Percentiles rank a stretch among this genome's conserved stretches.
Conservation (phyloP, 345 rosid genomes). For the Melaleuca alternifolia region DNA sequence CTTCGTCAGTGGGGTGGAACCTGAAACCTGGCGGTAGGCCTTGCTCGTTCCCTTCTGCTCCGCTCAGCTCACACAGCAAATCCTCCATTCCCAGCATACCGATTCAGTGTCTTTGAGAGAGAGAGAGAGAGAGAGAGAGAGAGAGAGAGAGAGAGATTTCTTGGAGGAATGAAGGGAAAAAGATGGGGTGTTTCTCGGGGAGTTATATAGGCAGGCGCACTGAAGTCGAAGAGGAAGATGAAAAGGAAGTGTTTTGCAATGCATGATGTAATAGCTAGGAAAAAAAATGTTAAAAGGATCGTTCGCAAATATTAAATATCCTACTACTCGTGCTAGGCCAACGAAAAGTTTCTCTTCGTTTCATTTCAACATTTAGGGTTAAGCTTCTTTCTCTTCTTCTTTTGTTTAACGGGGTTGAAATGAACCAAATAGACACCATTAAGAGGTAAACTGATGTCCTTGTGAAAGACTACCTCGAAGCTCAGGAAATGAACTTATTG, state of each 20-base stretch:
- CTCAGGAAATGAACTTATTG: background rate
- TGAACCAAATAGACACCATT: background rate
- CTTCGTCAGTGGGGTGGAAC: constrained; percentile 97
- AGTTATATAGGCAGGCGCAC: constrained; percentile 20
- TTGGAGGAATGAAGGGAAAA: background rate
- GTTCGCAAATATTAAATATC: background rate
- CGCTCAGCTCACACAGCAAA: constrained; percentile 43
- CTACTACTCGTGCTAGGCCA: background rate
- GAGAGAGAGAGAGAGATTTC: background rate
- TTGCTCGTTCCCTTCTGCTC: constrained; percentile 55
- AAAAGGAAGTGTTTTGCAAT: background rate
- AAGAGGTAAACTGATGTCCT: background rate
- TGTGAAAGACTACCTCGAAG: background rate
- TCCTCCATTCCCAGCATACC: constrained; percentile 47
- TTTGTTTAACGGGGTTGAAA: background rate
- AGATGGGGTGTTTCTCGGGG: background rate
- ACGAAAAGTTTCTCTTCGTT: background rate
- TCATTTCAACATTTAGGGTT: background rate
- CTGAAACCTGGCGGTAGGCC: constrained; percentile 95
- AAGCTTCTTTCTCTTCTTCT: background rate
- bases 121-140: background rate
- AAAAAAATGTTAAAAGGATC: background rate
- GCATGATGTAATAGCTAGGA: background rate
- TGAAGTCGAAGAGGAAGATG: constrained; percentile 18
- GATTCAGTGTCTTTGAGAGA: background rate